A percentile compares a stretch with the other conserved stretches of the same genome.
Conservation (phyloP, 2,329 filamentous ascomycete genomes). For the Hymenoscyphus albidus region DNA sequence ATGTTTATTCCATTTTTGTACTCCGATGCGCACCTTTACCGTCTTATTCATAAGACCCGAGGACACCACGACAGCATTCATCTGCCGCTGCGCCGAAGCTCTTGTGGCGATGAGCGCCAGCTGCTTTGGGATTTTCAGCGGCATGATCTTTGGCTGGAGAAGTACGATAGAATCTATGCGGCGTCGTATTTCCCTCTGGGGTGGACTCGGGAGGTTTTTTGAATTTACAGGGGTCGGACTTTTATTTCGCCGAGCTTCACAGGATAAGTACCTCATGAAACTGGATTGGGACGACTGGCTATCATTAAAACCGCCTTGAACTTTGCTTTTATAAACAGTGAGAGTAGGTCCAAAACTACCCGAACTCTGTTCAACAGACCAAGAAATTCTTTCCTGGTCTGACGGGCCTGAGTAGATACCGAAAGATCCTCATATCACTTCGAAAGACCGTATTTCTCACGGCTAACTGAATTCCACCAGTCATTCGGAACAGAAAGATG, state of each 20-base stretch:
- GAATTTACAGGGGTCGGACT: background rate
- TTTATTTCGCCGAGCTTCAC: background rate
- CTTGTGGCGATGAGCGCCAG: background rate
- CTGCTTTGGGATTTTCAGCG: slow-evolving; percentile 9
- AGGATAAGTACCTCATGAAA: background rate
- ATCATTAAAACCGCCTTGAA: too few relatives aligned
- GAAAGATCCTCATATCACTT: too few relatives aligned
- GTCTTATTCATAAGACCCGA: slow-evolving; percentile 75
- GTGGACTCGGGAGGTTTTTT: background rate
- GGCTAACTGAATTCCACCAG: too few relatives aligned
- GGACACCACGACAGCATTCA: slow-evolving; percentile 62
- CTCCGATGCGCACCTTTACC: slow-evolving; percentile 71
- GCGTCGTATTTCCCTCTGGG: background rate
- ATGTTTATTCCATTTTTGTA: slow-evolving; percentile 66
- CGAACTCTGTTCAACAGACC: too few relatives aligned
- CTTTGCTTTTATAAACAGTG: too few relatives aligned
- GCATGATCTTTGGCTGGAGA: slow-evolving; percentile 6
- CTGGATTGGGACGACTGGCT: too few relatives aligned
- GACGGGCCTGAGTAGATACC: too few relatives aligned
- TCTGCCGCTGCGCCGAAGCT: slow-evolving; percentile 17
- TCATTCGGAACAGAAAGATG: too few relatives aligned
- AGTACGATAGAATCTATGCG: background rate
- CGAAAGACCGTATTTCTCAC: too few relatives aligned
- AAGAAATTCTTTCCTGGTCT: too few relatives aligned
- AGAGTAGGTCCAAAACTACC: too few relatives aligned